Conservation (phyloP, 2,329 filamentous ascomycete genomes). For the Fusarium chlamydosporum region DNA sequence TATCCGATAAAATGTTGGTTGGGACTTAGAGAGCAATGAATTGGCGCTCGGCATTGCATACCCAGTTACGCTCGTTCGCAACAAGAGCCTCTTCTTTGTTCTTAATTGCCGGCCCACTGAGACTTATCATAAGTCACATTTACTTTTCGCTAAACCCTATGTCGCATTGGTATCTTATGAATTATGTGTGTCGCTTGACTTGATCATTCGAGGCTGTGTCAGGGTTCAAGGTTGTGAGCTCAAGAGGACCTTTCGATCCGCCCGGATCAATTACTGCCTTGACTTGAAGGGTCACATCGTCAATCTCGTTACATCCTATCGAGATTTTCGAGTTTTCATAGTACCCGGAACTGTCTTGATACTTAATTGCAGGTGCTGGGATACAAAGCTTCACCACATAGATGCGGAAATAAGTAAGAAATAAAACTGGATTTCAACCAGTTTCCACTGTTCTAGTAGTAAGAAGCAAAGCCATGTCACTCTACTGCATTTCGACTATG, state of each 20-base stretch:
- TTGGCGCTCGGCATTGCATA: neutral
- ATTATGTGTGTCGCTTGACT: neutral
- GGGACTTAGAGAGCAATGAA: neutral
- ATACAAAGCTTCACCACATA: neutral
- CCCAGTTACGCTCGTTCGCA: neutral
- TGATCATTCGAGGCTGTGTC: neutral
- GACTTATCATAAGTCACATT: too few species aligned
- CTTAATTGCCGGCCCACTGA: neutral
- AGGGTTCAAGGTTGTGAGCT: neutral
- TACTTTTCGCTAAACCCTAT: neutral
- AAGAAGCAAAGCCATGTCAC: neutral
- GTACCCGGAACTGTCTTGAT: neutral
- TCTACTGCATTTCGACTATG: neutral
- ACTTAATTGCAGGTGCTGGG: neutral
- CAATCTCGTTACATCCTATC: neutral
- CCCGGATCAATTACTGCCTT: neutral
- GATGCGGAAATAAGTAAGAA: neutral
- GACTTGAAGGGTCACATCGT: neutral
- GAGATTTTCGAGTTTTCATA: neutral
- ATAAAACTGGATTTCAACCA: neutral
- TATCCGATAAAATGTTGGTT: neutral
- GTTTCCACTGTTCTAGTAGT: neutral
- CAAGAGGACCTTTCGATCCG: too few species aligned
- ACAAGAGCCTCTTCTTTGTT: neutral
- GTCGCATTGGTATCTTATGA: neutral